These are phyloP conservation scores for Penicillium brevicompactum DNA, from an alignment of 2,329 filamentous ascomycete species.

Conservation along the genomic window DNA sequence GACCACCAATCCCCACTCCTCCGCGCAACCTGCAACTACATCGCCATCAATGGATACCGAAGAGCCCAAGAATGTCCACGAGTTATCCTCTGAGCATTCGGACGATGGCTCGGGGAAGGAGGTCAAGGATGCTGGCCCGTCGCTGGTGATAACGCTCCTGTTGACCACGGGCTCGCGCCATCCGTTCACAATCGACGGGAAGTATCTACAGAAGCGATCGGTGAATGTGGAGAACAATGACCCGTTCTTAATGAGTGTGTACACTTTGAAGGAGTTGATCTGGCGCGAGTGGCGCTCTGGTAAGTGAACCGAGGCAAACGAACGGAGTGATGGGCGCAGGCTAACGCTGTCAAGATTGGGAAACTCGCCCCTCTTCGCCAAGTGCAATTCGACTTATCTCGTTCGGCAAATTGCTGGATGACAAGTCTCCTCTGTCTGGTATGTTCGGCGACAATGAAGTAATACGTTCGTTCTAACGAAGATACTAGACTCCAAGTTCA, in stretches of 20 bases:
- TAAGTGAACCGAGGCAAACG: conserved; percentile 31
- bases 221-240: conserved; percentile 76
- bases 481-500: conserved; percentile 73
- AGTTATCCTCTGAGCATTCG: conserved; percentile 25
- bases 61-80: conserved; percentile 27
- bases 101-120: conserved; percentile 38
- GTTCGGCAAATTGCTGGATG: conserved; percentile 86
- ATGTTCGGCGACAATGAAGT: conserved; percentile 38
- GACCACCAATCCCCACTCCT: conserved; percentile 9
- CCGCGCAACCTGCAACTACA: conserved; percentile 10
- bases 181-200: conserved; percentile 86
- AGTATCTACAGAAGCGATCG: conserved; percentile 78
- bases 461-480: background rate
- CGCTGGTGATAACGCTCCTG: conserved; percentile 71
- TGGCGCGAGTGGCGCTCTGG: conserved; percentile 86
- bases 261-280: conserved; percentile 92
- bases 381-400: conserved; percentile 89
- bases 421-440: conserved; percentile 85
- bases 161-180: conserved; percentile 81
- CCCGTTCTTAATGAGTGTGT: conserved; percentile 87
- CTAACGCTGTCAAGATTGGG: conserved; percentile 66
- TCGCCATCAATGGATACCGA: conserved; percentile 21
- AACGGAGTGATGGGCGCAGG: background rate
- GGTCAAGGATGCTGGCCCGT: conserved; percentile 38
- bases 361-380: conserved; percentile 79